A percentile compares a stretch with the other conserved stretches of the same genome.
phyloP scores from a whole-genome alignment of 306 rosid genomes.

The Cucurbita maxima region DNA sequence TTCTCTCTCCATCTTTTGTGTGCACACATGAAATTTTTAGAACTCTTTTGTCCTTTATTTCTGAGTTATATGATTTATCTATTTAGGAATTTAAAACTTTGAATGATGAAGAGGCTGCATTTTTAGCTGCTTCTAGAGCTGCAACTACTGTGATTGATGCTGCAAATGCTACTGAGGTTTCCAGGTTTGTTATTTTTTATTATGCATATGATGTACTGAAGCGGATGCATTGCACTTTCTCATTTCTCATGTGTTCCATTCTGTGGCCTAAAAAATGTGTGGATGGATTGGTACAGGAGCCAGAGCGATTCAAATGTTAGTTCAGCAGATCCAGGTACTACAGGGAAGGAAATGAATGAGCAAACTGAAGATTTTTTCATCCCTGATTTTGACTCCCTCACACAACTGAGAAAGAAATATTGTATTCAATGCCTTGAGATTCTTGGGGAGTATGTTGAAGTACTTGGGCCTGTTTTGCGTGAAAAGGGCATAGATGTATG shows the following conservation, averaged over 20 bases:
- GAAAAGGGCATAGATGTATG: slow-evolving; percentile 96
- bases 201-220: neutral
- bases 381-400: slow-evolving; percentile 55
- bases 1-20: neutral
- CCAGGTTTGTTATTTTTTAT: slow-evolving; percentile 38
- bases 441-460: slow-evolving; percentile 96
- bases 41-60: neutral
- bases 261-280: slow-evolving; percentile 1
- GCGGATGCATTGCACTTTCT: neutral
- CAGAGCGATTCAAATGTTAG: slow-evolving; percentile 21
- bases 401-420: slow-evolving; percentile 71
- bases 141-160: slow-evolving; percentile 92
- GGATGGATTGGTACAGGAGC: slow-evolving; percentile 44
- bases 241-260: neutral
- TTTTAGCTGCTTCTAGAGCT: slow-evolving; percentile 81
- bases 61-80: slow-evolving; percentile 9
- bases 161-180: slow-evolving; percentile 66
- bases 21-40: neutral
- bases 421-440: slow-evolving; percentile 91
- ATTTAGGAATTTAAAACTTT: slow-evolving; percentile 57
- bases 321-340: slow-evolving; percentile 21
- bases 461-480: slow-evolving; percentile 92
- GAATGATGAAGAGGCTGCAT: slow-evolving; percentile 63
- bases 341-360: slow-evolving; percentile 35
- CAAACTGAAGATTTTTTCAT: slow-evolving; percentile 65